These are phyloP conservation scores for Termitomyces sp. DNA, from an alignment of 768 basidiomycete species.

Conservation along the genomic window DNA sequence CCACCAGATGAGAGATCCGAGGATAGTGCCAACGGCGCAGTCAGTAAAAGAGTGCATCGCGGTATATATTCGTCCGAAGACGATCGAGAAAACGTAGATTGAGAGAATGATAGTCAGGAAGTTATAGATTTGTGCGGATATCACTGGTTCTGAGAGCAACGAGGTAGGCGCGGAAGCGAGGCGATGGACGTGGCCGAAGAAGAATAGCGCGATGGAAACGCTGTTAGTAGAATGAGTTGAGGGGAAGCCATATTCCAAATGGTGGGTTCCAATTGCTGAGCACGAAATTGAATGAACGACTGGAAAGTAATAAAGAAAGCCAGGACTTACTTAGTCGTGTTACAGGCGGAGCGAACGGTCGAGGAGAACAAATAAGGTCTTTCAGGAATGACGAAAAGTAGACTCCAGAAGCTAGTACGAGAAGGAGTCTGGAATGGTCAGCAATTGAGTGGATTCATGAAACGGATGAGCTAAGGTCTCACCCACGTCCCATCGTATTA, in stretches of 20 bases:
- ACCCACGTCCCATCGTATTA: constrained; percentile 70
- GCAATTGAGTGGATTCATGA: neutral
- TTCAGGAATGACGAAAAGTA: constrained; percentile 87
- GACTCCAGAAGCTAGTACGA: constrained; percentile 74
- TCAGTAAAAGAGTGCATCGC: constrained; percentile 89
- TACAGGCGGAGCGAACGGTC: constrained; percentile 89
- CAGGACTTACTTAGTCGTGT: constrained; percentile 66
- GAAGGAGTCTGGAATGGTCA: constrained; percentile 46
- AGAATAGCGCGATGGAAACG: constrained; percentile 84
- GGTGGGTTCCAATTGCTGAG: constrained; percentile 72
- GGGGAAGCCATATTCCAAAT: constrained; percentile 93
- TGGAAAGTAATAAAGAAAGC: neutral
- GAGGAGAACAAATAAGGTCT: constrained; percentile 85
- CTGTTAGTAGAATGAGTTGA: constrained; percentile 94
- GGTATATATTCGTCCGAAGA: constrained; percentile 78
- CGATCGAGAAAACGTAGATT: constrained; percentile 66
- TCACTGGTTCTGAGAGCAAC: constrained; percentile 21
- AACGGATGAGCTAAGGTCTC: constrained; percentile 21
- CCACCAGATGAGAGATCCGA: constrained; percentile 74
- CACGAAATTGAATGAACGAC: neutral
- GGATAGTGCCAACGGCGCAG: constrained; percentile 54
- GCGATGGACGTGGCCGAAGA: constrained; percentile 57
- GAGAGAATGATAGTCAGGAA: constrained; percentile 40
- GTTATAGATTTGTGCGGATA: constrained; percentile 45
- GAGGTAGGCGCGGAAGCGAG: constrained; percentile 34